A percentile compares a stretch with the other conserved stretches of the same genome.
phyloP scores from a whole-genome alignment of 2,329 filamentous ascomycete species.

The Claviceps spartinae region DNA sequence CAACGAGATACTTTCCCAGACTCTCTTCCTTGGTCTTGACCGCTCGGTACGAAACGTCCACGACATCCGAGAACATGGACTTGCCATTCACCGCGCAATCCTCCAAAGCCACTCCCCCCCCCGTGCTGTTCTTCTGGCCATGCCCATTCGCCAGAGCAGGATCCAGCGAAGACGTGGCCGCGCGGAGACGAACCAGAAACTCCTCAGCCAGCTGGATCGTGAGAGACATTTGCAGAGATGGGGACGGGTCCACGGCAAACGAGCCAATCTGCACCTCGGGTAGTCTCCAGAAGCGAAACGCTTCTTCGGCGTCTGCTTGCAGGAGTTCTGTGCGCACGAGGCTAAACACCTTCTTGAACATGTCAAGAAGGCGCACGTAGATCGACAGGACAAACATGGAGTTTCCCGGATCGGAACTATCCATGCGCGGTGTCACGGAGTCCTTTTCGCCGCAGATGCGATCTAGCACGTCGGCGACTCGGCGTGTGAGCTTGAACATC shows the following conservation, averaged over 20 bases:
- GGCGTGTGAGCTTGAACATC: constrained; percentile 26
- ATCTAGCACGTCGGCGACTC: constrained; percentile 23
- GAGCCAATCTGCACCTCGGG: constrained; percentile 28
- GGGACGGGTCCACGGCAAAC: constrained; percentile 25
- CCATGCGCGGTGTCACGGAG: constrained; percentile 9
- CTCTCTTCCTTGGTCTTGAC: constrained; percentile 22
- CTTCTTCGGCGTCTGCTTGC: constrained; percentile 13
- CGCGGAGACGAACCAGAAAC: constrained; percentile 23
- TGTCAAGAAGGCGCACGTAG: constrained; percentile 26
- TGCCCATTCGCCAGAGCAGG: constrained; percentile 8
- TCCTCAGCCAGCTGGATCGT: constrained; percentile 29
- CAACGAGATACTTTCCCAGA: constrained; percentile 19
- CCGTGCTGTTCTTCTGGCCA: not conserved
- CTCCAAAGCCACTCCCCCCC: not conserved
- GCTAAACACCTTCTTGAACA: constrained; percentile 26
- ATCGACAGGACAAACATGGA: constrained; percentile 25
- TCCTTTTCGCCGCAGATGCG: constrained; percentile 9
- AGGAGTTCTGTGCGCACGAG: constrained; percentile 22
- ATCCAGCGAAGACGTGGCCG: constrained; percentile 18
- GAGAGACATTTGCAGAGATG: constrained; percentile 28
- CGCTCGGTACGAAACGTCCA: constrained; percentile 17
- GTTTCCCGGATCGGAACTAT: constrained; percentile 22
- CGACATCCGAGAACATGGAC: constrained; percentile 21
- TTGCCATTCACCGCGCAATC: constrained; percentile 8
- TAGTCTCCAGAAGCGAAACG: constrained; percentile 25